Evolutionary conservation across 2,329 filamentous ascomycete species (phyloP), one percentile per base, ranked within the genome.

Genomic region (Alternaria brassicicola): DNA sequence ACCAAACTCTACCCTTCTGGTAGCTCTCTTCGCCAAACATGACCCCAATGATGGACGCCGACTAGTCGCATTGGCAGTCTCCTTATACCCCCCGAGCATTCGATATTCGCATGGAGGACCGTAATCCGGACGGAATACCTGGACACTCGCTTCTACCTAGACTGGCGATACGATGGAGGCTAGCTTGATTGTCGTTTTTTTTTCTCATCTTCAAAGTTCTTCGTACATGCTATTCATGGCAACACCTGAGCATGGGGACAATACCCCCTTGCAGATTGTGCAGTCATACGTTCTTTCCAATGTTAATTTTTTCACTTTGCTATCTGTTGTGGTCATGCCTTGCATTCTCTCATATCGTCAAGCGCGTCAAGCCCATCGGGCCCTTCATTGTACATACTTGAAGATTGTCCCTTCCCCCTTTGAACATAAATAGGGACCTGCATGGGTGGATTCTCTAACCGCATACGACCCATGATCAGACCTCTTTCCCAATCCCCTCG

Each of bases 81-180:
- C 57, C 46, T 36, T 61, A 45, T 48, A 53, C 43, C 42, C 23
- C 43, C 45, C 56, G 35, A 25, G 51, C 47, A 63, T 48, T 30
- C 28, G 41, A 47, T 49, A 62, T 35, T n/a, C 19, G 43, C 30
- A 61, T 42, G 59, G 56, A 59, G 61, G 59, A 62, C 28, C 30
- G 59, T 70, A 70, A 68, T 70, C 36, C 38, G 55, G 54, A 45
- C 39, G 50, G 58, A 25, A 60, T 43, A 54, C 26, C 33, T 53
- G 67, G 64, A 68, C 67, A 64, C 53, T 68, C 59, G 33, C 50
- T 70, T 59, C 33, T 42, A 21, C 12, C 31, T 42, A 45, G 43
- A 38, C 23, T 12, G 10, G 38, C 45, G 21, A 45, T 25, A 47
- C 30, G 19, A 30, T n/a, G 41, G 23, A 19, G 45, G 57, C 49